phyloP scores from a whole-genome alignment of 345 rosid species.

The Aquilaria yunnanensis region DNA sequence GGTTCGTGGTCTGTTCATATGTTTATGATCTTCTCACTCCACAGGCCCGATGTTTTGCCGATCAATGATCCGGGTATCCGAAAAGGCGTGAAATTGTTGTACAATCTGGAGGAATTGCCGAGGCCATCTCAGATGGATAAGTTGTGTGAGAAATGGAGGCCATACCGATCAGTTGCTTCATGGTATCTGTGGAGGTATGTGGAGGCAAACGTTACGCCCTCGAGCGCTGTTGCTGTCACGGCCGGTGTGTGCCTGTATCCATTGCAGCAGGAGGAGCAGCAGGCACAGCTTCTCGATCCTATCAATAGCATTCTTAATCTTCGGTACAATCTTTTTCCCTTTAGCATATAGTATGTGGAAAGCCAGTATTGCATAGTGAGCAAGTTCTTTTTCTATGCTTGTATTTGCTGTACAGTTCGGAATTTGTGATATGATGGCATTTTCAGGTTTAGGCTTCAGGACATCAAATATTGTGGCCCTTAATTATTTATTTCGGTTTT shows the following conservation, averaged over 20 bases:
- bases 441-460: too few relatives aligned
- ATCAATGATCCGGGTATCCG: conserved; percentile 72
- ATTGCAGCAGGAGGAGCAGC: conserved; percentile 43
- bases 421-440: too few relatives aligned
- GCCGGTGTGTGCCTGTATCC: conserved; percentile 28
- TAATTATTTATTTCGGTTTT: too few relatives aligned
- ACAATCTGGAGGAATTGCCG: conserved; percentile 64
- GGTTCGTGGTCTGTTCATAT: conserved; percentile 95
- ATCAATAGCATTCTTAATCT: conserved; percentile 82
- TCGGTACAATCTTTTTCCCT: conserved; percentile 48
- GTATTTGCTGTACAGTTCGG: too few relatives aligned
- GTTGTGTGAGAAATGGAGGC: conserved; percentile 83
- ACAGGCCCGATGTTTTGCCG: conserved; percentile 84
- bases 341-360: conserved; percentile 15
- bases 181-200: conserved; percentile 82
- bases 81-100: conserved; percentile 76
- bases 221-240: conserved; percentile 45
- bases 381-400: too few relatives aligned
- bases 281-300: conserved; percentile 74
- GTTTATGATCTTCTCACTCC: conserved; percentile 91
- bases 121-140: conserved; percentile 85
- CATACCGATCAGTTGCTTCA: conserved; percentile 74
- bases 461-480: too few relatives aligned
- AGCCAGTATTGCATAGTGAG: too few relatives aligned
- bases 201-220: conserved; percentile 57